phyloP scores from a whole-genome alignment of 2,329 filamentous ascomycete species.

The Fonsecaea pedrosoi region DNA sequence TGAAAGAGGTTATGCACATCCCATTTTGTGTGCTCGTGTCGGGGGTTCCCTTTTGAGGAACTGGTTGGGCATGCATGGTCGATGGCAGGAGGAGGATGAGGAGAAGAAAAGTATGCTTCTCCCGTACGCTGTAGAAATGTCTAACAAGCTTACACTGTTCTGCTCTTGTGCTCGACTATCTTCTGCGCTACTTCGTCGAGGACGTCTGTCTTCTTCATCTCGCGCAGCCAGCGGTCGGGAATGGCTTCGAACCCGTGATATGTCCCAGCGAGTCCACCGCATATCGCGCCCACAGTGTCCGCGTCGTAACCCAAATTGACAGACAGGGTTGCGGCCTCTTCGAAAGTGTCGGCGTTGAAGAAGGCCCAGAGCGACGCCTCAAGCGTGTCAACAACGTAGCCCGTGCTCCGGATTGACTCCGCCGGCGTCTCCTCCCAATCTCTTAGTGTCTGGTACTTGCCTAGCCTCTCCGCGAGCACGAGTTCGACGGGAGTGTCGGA shows the following conservation, averaged over 20 bases:
- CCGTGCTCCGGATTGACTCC: conserved; percentile 46
- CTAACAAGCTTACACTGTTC: not conserved
- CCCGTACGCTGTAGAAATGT: conserved; percentile 41
- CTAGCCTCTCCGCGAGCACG: conserved; percentile 38
- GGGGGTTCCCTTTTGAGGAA: too few species aligned
- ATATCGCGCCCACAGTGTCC: conserved; percentile 55
- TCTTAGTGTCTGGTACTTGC: conserved; percentile 31
- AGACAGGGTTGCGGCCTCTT: conserved; percentile 48
- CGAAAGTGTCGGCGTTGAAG: conserved; percentile 48
- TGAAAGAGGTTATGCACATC: too few species aligned
- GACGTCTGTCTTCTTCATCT: conserved; percentile 35
- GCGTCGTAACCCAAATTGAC: conserved; percentile 55
- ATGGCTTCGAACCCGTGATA: conserved; percentile 50
- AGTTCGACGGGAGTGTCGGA: conserved; percentile 23
- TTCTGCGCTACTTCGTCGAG: conserved; percentile 30
- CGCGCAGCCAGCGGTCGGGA: conserved; percentile 39
- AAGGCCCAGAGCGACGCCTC: conserved; percentile 54
- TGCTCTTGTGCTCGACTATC: conserved; percentile 15
- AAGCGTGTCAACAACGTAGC: conserved; percentile 53
- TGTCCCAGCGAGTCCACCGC: conserved; percentile 52
- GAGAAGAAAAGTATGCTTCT: not conserved
- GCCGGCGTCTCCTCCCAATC: conserved; percentile 42
- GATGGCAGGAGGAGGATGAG: too few species aligned
- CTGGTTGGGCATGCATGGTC: too few species aligned
- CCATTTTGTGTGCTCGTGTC: too few species aligned